A percentile compares a stretch with the other conserved stretches of the same genome.
Evolutionary conservation across 176 grass and related monocot species (phyloP).

Genomic region (Hsuehochloa calcarea): DNA sequence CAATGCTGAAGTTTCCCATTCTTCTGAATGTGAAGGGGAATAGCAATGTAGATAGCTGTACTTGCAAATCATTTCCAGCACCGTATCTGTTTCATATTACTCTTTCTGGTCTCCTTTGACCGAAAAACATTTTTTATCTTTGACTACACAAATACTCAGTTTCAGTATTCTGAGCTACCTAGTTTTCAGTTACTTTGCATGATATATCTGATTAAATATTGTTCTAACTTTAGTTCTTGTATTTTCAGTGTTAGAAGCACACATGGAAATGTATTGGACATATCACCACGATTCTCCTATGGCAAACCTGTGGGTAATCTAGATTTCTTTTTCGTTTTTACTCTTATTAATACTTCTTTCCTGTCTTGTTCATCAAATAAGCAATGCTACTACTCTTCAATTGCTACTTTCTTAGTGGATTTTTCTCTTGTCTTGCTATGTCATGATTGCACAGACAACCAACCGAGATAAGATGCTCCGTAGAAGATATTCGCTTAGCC

Average conservation of each 20-base stretch:
- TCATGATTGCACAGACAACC: slow-evolving; percentile 27
- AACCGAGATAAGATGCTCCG: slow-evolving; percentile 33
- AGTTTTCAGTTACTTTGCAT: slow-evolving; percentile 16
- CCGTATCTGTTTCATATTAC: background rate
- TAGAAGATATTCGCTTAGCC: slow-evolving; percentile 40
- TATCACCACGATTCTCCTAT: slow-evolving; percentile 52
- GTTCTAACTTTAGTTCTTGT: background rate
- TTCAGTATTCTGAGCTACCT: background rate
- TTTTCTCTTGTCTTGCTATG: background rate
- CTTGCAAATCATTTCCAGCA: background rate
- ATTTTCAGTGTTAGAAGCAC: slow-evolving; percentile 44
- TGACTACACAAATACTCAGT: slow-evolving; percentile 14
- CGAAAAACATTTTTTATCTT: background rate
- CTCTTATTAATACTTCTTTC: background rate
- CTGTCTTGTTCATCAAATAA: background rate
- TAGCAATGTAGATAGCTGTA: background rate
- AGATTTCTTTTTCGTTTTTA: slow-evolving; percentile 6
- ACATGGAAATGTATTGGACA: slow-evolving; percentile 35
- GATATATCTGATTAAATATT: background rate
- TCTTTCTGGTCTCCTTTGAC: slow-evolving; percentile 1
- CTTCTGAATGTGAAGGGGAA: slow-evolving; percentile 10
- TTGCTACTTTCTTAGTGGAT: background rate
- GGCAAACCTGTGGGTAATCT: slow-evolving; percentile 70
- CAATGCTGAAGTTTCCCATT: background rate
- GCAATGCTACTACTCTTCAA: background rate